phyloP scores from a whole-genome alignment of 1,284 basidiomycete genomes.

The Microbotryum intermedium region DNA sequence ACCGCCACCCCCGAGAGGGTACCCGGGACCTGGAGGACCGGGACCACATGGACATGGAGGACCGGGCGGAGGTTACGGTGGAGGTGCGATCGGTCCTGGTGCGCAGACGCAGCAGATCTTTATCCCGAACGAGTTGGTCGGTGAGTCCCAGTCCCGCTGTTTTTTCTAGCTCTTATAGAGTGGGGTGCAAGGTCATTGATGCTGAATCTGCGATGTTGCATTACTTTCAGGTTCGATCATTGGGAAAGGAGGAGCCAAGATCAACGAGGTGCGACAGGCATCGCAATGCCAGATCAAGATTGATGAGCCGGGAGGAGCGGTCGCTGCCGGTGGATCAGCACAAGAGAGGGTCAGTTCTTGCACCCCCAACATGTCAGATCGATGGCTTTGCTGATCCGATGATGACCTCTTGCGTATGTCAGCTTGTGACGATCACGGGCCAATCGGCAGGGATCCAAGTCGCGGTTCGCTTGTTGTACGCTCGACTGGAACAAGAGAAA shows the following conservation, averaged over 20 bases:
- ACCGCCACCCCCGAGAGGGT: constrained; percentile 2
- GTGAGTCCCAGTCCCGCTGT: constrained; percentile 34
- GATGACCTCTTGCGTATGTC: no score
- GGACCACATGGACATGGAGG: neutral
- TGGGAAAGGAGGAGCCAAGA: constrained; percentile 95
- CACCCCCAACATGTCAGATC: no score
- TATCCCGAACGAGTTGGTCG: constrained; percentile 95
- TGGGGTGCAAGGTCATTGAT: neutral
- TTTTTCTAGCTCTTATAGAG: neutral
- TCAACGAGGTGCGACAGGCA: constrained; percentile 96
- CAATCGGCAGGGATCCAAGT: constrained; percentile 90
- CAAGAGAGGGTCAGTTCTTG: constrained; percentile 52
- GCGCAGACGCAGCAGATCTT: constrained; percentile 96
- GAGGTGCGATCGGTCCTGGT: constrained; percentile 43
- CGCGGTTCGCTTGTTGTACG: constrained; percentile 88
- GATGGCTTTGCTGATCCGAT: no score
- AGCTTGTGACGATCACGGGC: constrained; percentile 84
- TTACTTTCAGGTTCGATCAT: constrained; percentile 51
- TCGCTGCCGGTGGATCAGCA: constrained; percentile 48
- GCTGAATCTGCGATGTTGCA: neutral
- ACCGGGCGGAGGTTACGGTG: constrained; percentile 7
- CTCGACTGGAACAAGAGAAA: constrained; percentile 73
- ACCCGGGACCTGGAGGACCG: neutral
- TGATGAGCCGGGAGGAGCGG: constrained; percentile 79
- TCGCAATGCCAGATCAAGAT: constrained; percentile 95